A percentile compares a stretch with the other conserved stretches of the same genome.
These are phyloP conservation scores for Metschnikowia corniflorae DNA, from an alignment of 805 yeast species.

Conservation along the genomic window DNA sequence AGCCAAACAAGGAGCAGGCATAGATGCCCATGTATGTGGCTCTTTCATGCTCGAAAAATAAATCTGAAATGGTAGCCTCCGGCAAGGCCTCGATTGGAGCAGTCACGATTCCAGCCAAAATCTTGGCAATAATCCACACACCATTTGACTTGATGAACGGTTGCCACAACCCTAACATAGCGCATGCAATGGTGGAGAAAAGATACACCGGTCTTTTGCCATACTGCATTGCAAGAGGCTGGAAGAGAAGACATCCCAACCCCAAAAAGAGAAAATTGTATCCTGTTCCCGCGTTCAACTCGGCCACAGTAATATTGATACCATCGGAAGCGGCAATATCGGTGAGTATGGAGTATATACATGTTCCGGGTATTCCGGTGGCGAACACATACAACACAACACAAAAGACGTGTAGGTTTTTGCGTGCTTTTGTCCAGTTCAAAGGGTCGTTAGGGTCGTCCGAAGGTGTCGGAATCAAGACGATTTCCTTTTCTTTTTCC, in stretches of 20 bases:
- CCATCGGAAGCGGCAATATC: slow-evolving; percentile 15
- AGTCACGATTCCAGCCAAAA: slow-evolving; percentile 24
- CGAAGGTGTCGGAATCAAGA: slow-evolving; percentile 63
- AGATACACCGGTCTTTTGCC: slow-evolving; percentile 48
- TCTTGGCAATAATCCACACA: slow-evolving; percentile 16
- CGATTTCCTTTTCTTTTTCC: slow-evolving; percentile 36
- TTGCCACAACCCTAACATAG: slow-evolving; percentile 39
- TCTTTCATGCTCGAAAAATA: slow-evolving; percentile 49
- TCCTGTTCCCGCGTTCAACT: slow-evolving; percentile 17
- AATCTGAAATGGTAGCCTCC: slow-evolving; percentile 47
- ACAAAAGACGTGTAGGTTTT: slow-evolving; percentile 44
- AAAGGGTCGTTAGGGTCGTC: slow-evolving; percentile 69
- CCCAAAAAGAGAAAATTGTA: slow-evolving; percentile 16
- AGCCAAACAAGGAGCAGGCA: slow-evolving; percentile 24
- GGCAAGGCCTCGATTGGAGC: slow-evolving; percentile 48
- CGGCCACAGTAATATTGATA: slow-evolving; percentile 14
- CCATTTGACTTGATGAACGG: slow-evolving; percentile 35
- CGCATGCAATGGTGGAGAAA: slow-evolving; percentile 36
- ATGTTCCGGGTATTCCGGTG: slow-evolving; percentile 32
- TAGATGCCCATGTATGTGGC: slow-evolving; percentile 18
- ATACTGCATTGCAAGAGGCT: slow-evolving; percentile 48
- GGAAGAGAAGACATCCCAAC: slow-evolving; percentile 47
- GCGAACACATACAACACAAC: slow-evolving; percentile 32
- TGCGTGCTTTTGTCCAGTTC: slow-evolving; percentile 54
- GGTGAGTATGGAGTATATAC: slow-evolving; percentile 16